phyloP scores from a whole-genome alignment of 2,329 filamentous ascomycete species.

The Chaetothyriales sp. region DNA sequence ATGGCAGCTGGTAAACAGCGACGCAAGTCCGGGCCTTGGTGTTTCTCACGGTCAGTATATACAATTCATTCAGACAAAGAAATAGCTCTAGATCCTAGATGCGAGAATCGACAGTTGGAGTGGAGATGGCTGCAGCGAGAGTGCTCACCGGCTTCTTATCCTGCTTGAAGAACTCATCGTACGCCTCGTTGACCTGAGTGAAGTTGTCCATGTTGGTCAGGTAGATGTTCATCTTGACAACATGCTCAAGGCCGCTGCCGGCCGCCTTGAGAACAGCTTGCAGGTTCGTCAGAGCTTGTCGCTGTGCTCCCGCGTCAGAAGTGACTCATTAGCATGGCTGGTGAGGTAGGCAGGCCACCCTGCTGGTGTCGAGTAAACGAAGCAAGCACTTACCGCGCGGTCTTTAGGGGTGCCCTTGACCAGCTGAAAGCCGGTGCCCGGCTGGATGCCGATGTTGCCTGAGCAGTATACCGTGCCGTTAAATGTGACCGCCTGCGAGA shows the following conservation, averaged over 20 bases:
- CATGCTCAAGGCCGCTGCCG: constrained; percentile 44
- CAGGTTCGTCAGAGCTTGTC: constrained; percentile 47
- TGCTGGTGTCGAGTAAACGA: background rate
- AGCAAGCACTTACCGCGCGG: constrained; percentile 31
- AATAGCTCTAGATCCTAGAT: too few relatives aligned
- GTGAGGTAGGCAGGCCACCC: background rate
- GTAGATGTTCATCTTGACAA: constrained; percentile 55
- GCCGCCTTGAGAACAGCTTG: constrained; percentile 46
- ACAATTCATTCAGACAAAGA: too few relatives aligned
- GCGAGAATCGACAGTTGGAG: too few relatives aligned
- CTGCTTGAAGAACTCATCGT: constrained; percentile 53
- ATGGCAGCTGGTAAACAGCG: constrained; percentile 49
- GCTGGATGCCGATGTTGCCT: constrained; percentile 47
- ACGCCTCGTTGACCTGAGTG: constrained; percentile 68
- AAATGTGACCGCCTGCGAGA: constrained; percentile 48
- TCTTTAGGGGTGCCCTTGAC: constrained; percentile 45
- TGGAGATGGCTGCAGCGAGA: too few relatives aligned
- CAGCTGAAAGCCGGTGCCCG: constrained; percentile 39
- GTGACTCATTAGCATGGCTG: background rate
- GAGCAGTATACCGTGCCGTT: constrained; percentile 61
- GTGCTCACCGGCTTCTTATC: constrained; percentile 43
- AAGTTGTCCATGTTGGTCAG: constrained; percentile 53
- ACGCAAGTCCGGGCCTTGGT: constrained; percentile 50
- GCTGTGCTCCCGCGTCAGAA: constrained; percentile 20
- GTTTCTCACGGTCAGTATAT: too few relatives aligned